Base-by-base conservation (phyloP, 768 basidiomycete genomes). In the Lentinula sp. region DNA sequence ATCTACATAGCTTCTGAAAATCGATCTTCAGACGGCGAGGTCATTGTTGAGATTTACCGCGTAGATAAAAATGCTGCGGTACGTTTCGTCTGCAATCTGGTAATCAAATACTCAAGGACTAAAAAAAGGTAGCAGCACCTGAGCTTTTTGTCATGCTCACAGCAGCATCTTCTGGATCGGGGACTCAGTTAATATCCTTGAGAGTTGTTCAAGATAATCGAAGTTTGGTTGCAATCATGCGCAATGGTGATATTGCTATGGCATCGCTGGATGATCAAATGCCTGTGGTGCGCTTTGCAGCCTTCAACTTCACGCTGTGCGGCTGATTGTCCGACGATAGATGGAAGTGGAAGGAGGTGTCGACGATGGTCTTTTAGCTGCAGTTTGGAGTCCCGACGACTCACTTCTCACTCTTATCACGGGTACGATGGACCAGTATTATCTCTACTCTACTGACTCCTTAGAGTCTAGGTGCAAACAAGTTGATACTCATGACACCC, bases 351-450 rank as follows among this genome's bases (percentile, higher is more conserved):
- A 95, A 59, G 96, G 96, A 15, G 86, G 87, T 0, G 84, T 98
- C 6, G 95, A 97, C 59, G 78, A 85, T 10, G 94, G 92, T 0
- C 87, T 99, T 54, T 72, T 84, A 34, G 86, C 88, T 0, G 95
- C 92, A 10, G 77, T 83, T 11, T 98, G 96, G 95, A 88, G 88
- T 64, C 93, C 96, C 4, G 97, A 99, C 70, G 92, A 96, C 59
- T 86, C 91, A 7, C 74, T 92, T n/a, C 77, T 99, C 11, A 84
- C 84, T 1, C 77, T 98, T 21, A 78, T 91, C 5, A 97, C 93
- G 48, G 90, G 94, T 88, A 62, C 76, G 62, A 32, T 11, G 10
- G 5, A 45, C 28, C 2, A 53, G n/a, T 8, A 9, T 49, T 15
- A 31, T 1, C 5, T 59, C 15, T 32, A 15, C 11, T 39, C 13